Base-by-base conservation (phyloP, 2,329 filamentous ascomycete genomes). In the Xylariales sp. region DNA sequence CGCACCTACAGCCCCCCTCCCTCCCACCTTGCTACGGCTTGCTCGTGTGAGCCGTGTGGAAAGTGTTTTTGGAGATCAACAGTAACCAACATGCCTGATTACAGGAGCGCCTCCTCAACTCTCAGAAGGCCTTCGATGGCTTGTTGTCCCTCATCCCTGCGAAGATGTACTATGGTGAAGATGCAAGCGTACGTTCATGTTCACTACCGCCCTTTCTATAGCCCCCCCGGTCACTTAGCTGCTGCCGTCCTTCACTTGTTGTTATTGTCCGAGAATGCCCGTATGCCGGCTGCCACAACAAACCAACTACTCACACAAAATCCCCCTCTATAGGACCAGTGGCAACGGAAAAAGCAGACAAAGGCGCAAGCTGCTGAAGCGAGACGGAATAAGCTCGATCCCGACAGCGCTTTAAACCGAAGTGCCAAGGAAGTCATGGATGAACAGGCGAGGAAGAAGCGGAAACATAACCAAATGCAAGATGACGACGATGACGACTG, bases 361-460 rank as follows among this genome's bases (percentile, higher is more conserved):
- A 97, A 97, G 79, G 92, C 93, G 80, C 88, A 97, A 80, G 93
- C 93, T 67, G 89, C 89, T 69, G 90, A 91, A 73, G 92, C 93
- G 64, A 94, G 94, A 82, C 88, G 91, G 77, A 93, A 92, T 68
- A 98, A 97, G 82, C 87, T 98, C 48, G 93, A 98, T 76, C 94
- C 96, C 32, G 93, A 95, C 72, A 94, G 93, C 76, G 90, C 91
- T 69, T 79, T 86, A 72, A 96, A 97, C 84, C 84, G 83, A 71
- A 96, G 90, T 72, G 95, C 94, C 69, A 95, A 97, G 79, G 94
- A 98, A 80, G 89, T 97, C 69, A 91, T 97, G 89, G 93, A 97
- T 73, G 94, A 97, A 77, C 84, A 87, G 62, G 88, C 86, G 50
- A 83, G 83, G 73, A 93, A 92, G 75, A 97, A 97, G 84, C 88